Evolutionary conservation across 129 eudicot species (phyloP).

Genomic region (Smallanthus sonchifolius): DNA sequence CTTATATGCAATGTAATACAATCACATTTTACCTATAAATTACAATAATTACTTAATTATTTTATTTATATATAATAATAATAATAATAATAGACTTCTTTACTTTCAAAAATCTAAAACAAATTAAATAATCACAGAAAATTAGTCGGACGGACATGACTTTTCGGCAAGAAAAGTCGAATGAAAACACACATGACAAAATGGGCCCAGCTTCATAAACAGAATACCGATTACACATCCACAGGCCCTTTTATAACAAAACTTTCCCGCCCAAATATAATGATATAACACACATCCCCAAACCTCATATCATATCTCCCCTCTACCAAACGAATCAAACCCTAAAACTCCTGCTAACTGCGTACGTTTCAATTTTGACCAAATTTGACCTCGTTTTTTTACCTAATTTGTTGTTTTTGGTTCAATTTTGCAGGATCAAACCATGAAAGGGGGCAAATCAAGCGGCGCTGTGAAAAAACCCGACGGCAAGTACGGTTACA

Average conservation of each 20-base stretch:
- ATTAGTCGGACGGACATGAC: too few relatives aligned
- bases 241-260: not conserved
- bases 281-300: not conserved
- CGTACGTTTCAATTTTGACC: not conserved
- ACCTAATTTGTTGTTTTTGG: constrained; percentile 7
- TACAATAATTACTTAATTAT: too few relatives aligned
- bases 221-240: not conserved
- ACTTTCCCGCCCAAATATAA: constrained; percentile 29
- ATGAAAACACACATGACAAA: not conserved
- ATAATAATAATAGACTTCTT: too few relatives aligned
- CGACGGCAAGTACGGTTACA: constrained; percentile 32
- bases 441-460: constrained; percentile 66
- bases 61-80: too few relatives aligned
- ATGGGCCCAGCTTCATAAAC: not conserved
- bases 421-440: constrained; percentile 15
- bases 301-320: not conserved
- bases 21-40: too few relatives aligned
- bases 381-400: not conserved
- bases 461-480: constrained; percentile 37
- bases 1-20: too few relatives aligned
- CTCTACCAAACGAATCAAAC: constrained; percentile 15
- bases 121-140: too few relatives aligned
- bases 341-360: constrained; percentile 1
- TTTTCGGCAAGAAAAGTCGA: too few relatives aligned
- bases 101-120: too few relatives aligned